Conservation (phyloP, 1,284 basidiomycete genomes). For the Pseudomicrostroma phylloplanum region DNA sequence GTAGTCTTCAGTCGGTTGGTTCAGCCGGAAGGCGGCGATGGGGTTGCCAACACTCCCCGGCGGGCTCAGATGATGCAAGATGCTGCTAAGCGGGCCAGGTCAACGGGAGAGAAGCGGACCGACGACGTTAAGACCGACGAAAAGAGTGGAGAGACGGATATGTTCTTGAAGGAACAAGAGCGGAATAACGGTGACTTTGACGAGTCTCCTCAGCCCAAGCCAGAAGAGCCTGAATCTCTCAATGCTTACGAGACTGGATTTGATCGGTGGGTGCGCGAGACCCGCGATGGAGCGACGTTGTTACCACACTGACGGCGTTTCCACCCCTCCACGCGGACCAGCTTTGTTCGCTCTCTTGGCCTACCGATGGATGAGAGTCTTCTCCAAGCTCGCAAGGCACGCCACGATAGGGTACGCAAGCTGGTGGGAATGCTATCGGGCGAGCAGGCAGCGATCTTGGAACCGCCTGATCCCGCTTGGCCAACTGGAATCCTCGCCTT, state of each 20-base stretch:
- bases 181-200: too few species aligned
- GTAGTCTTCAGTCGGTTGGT: slow-evolving; percentile 38
- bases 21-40: slow-evolving; percentile 22
- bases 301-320: background rate
- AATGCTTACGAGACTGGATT: too few species aligned
- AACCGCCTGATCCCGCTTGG: slow-evolving; percentile 24
- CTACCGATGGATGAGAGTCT: slow-evolving; percentile 35
- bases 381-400: slow-evolving; percentile 22
- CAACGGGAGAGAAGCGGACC: background rate
- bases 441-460: slow-evolving; percentile 23
- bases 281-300: background rate
- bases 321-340: background rate
- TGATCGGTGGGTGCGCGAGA: too few species aligned
- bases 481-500: slow-evolving; percentile 40
- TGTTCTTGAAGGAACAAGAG: too few species aligned
- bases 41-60: slow-evolving; percentile 13
- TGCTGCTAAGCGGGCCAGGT: slow-evolving; percentile 10
- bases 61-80: slow-evolving; percentile 24
- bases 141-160: too few species aligned
- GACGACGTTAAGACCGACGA: too few species aligned
- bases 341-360: slow-evolving; percentile 31
- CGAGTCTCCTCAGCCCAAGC: too few species aligned
- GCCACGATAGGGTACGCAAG: slow-evolving; percentile 32
- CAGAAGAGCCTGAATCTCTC: too few species aligned
- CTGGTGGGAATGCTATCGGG: slow-evolving; percentile 32